Evolutionary conservation across 108 stramenopile species (phyloP).

Genomic region (Fragilaria crotonensis): DNA sequence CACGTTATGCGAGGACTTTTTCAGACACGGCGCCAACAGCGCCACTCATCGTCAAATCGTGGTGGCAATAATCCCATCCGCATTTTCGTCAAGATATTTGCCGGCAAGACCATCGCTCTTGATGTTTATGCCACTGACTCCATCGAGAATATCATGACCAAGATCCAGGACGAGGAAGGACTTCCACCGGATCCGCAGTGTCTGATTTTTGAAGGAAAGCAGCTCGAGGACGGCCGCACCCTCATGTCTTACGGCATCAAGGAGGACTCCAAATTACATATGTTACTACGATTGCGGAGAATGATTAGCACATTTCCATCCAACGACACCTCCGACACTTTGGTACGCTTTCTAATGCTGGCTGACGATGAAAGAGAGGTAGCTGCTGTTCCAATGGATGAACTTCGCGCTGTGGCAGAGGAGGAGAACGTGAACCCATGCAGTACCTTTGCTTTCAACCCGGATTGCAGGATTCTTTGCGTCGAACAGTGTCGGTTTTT

Average conservation of each 20-base stretch:
- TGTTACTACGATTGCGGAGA: constrained; percentile 23
- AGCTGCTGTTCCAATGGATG: constrained; percentile 9
- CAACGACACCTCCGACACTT: constrained; percentile 14
- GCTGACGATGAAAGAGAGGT: constrained; percentile 14
- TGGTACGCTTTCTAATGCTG: constrained; percentile 23
- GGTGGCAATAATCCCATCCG: constrained; percentile 56
- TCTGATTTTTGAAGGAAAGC: constrained; percentile 93
- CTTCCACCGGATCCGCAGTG: constrained; percentile 96
- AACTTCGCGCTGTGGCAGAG: not conserved
- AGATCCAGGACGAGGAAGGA: constrained; percentile 98
- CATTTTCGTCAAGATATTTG: constrained; percentile 96
- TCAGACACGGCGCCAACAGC: too few relatives aligned
- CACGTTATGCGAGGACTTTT: too few relatives aligned
- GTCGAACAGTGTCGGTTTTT: not conserved
- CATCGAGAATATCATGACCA: too few relatives aligned
- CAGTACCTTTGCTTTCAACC: not conserved
- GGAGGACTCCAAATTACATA: constrained; percentile 90
- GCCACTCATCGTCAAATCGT: not conserved
- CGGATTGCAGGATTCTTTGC: not conserved
- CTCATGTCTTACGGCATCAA: constrained; percentile 94
- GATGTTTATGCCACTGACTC: constrained; percentile 97
- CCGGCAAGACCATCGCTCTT: constrained; percentile 98
- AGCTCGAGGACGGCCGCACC: constrained; percentile 90
- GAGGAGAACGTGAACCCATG: not conserved
- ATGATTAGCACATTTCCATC: constrained; percentile 22